A percentile compares a stretch with the other conserved stretches of the same genome.
These are phyloP conservation scores for Bassia scoparia DNA, from an alignment of 148 eudicot genomes.

Conservation along the genomic window DNA sequence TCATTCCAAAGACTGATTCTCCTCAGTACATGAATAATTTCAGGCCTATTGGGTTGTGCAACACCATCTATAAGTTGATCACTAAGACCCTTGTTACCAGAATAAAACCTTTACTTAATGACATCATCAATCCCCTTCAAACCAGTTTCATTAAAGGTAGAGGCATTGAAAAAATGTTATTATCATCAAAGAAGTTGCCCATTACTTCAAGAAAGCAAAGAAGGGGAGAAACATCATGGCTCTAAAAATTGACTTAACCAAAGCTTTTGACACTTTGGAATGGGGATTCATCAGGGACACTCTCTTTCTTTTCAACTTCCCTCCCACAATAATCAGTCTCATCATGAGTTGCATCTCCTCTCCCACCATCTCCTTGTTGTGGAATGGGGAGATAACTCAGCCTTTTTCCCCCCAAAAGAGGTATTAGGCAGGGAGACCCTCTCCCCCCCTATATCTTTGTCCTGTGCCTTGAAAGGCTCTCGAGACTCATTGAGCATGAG, in stretches of 20 bases:
- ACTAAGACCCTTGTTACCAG: background rate
- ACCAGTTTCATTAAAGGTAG: background rate
- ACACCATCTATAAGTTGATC: background rate
- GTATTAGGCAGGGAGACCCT: no score
- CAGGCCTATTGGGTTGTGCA: background rate
- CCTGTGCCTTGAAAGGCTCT: no score
- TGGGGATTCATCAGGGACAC: background rate
- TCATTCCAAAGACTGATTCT: background rate
- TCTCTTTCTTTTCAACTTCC: background rate
- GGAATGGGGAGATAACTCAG: no score
- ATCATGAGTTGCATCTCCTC: no score
- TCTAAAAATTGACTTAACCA: background rate
- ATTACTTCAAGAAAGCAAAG: background rate
- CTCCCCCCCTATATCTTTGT: no score
- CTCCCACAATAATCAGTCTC: rapidly evolving
- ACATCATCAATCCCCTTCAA: background rate
- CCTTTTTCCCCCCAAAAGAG: no score
- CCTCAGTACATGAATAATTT: background rate
- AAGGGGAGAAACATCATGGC: background rate
- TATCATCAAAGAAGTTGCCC: background rate
- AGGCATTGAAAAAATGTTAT: background rate
- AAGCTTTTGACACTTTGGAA: background rate
- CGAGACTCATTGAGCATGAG: no score
- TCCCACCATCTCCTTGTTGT: no score
- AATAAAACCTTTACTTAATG: background rate